Evolutionary conservation across 202 grass and related monocot species (phyloP), one percentile per base, ranked within the genome.

Genomic region (Elaeis oleifera): DNA sequence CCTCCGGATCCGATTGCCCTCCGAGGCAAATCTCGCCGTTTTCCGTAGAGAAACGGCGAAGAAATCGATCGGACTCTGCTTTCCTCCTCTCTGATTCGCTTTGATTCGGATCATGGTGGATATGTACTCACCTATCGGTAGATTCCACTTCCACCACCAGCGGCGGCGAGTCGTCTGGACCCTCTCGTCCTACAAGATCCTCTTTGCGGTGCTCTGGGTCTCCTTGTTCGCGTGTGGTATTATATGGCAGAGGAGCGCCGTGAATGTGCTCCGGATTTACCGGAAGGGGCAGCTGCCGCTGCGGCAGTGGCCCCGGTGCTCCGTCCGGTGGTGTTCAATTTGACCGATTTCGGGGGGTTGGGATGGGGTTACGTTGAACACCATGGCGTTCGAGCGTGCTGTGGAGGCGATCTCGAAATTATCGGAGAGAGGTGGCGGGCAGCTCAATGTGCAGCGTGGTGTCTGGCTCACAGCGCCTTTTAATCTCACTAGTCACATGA

Each of bases 401-500:
- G 57, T 59, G 57, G 16, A 59, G 25, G 57, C 57, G 23, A 59
- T 59, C 22, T 15, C 7, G 56, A 15, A 58, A 19, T 23, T 58
- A 11, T 18, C 22, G 23, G 24, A 24, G 24, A 31, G 57, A 6
- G 57, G 57, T 16, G 57, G 57, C 4, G 57, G 57, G 24, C 57
- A 29, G 25, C 57, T 59, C 57, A 59, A 59, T 24, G 57, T 59
- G 24, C 57, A 24, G 5, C 57, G 23, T 6, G 57, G 57, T 6
- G 16, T 59, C 14, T 59, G 57, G 57, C 57, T 59, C 57, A 59
- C 57, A 28, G 57, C 22, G 16, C 57, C 57, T 16, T 59, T 59
- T 59, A 59, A 59, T 59, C 57, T 59, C 22, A 59, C 57, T 29
- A 59, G 57, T 27, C 57, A 59, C 24, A 59, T 59, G 57, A 59